phyloP scores from a whole-genome alignment of 208 protist species.

The Acanthamoeba quina region DNA sequence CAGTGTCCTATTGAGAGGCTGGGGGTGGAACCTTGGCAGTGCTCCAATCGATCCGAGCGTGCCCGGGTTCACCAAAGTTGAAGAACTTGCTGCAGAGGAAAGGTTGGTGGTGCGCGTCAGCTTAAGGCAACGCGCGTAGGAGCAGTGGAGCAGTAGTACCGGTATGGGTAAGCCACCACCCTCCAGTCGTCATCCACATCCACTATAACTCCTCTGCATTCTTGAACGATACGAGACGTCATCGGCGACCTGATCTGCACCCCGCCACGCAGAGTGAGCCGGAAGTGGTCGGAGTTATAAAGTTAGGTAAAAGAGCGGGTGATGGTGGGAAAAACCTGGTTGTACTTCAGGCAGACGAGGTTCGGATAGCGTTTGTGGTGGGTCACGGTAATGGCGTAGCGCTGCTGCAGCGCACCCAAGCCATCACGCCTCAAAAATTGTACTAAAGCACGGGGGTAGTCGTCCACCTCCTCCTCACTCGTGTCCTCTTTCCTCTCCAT shows the following conservation, averaged over 20 bases:
- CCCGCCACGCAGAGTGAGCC: too few species aligned
- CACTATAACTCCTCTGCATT: neutral
- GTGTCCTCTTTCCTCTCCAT: neutral
- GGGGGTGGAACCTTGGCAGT: neutral
- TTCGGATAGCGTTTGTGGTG: neutral
- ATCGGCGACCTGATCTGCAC: neutral
- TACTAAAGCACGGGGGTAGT: neutral
- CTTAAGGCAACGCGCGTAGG: neutral
- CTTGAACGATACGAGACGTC: neutral
- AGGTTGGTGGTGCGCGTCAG: neutral
- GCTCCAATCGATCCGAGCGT: slow-evolving; percentile 18
- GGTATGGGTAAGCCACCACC: slow-evolving; percentile 35
- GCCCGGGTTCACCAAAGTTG: slow-evolving; percentile 18
- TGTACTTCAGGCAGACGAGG: slow-evolving; percentile 52
- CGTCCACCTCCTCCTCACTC: neutral
- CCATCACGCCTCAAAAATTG: neutral
- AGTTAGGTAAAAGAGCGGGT: neutral
- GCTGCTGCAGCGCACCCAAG: neutral
- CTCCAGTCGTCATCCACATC: slow-evolving; percentile 30
- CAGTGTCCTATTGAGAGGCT: neutral
- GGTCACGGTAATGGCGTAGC: neutral
- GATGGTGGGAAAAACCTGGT: neutral
- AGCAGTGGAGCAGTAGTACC: neutral
- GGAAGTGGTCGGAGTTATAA: neutral
- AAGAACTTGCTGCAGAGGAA: slow-evolving; percentile 23